Evolutionary conservation across 106 monocot species (phyloP), one percentile per base, ranked within the genome.

Genomic region (Dendrobium officinale): DNA sequence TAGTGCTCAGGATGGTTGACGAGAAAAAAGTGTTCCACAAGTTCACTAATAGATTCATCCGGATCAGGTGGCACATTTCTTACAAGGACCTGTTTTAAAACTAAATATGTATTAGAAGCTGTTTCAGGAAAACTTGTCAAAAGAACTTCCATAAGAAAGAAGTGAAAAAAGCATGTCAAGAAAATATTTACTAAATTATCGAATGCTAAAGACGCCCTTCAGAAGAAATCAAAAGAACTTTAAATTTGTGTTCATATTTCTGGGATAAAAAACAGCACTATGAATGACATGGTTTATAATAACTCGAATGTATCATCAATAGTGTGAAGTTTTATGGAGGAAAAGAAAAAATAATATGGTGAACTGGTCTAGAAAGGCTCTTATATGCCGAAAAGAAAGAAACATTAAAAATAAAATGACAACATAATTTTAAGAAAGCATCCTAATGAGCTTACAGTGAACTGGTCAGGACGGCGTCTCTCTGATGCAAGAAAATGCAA

Each of bases 391-490:
- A 64, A 18, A 20, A 17, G n/a, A 59, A 64, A 26, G 22, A 64
- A 64, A 64, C 22, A 64, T 22, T 22, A 24, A 64, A 64, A 22
- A 64, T 7, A 24, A 64, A 64, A 64, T 64, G 64, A 64, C 22
- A 8, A 24, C 5, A 24, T 24, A 64, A 6, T 6, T 0, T 5
- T 8, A 24, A 26, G 24, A 64, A 64, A 64, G 22, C 24, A 64
- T 64, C 74, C 8, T 20, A 74, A 43, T 43, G 13, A 72, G 24
- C 85, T 78, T 89, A 96, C 95, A 41, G 95, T 96, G 77, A 91
- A 96, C 75, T 93, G 95, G 79, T 96, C 95, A 17, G 95, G 89
- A 48, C 93, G 89, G 22, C 95, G 88, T 72, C 78, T 88, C 73
- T 86, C 86, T 75, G 89, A 83, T 64, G 91, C 87, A 83, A 95